Percentiles rank a stretch among this genome's conserved stretches.
phyloP scores from a whole-genome alignment of 1,139 yeast species.

The Cylindricascospora bacillispora region DNA sequence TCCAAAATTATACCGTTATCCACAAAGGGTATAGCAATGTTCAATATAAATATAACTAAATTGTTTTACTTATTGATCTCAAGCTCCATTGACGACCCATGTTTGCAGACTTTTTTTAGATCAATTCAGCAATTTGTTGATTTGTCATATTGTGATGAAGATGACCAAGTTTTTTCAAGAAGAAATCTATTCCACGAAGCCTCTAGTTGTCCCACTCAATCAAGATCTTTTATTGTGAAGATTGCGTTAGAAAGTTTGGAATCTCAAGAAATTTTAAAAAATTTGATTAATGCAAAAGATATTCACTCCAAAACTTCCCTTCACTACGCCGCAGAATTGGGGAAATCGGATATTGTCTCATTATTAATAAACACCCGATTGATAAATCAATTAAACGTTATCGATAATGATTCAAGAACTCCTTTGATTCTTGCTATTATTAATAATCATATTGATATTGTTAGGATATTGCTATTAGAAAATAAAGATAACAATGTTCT shows the following conservation, averaged over 20 bases:
- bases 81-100: slow-evolving; percentile 22
- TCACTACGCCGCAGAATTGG: slow-evolving; percentile 75
- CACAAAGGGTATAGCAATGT: not conserved
- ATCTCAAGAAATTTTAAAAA: slow-evolving; percentile 9
- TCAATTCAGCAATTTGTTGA: slow-evolving; percentile 15
- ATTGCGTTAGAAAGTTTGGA: slow-evolving; percentile 13
- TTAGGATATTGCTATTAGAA: slow-evolving; percentile 33
- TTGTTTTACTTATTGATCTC: slow-evolving; percentile 19
- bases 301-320: slow-evolving; percentile 70
- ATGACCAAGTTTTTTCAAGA: slow-evolving; percentile 25
- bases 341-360: slow-evolving; percentile 43
- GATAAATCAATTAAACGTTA: slow-evolving; percentile 29
- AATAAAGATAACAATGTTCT: slow-evolving; percentile 28
- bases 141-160: slow-evolving; percentile 21
- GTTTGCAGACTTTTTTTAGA: slow-evolving; percentile 19
- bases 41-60: slow-evolving; percentile 12
- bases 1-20: slow-evolving; percentile 15
- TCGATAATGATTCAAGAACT: slow-evolving; percentile 66
- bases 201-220: slow-evolving; percentile 25
- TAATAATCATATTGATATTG: slow-evolving; percentile 47
- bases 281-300: slow-evolving; percentile 31
- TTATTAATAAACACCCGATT: slow-evolving; percentile 26
- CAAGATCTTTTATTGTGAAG: slow-evolving; percentile 26
- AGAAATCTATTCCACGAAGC: slow-evolving; percentile 31
- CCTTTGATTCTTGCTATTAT: slow-evolving; percentile 73